Evolutionary conservation across 495 filamentous ascomycete genomes (phyloP), one percentile per base, ranked within the genome.

Genomic region (Penicillium maclennaniae): DNA sequence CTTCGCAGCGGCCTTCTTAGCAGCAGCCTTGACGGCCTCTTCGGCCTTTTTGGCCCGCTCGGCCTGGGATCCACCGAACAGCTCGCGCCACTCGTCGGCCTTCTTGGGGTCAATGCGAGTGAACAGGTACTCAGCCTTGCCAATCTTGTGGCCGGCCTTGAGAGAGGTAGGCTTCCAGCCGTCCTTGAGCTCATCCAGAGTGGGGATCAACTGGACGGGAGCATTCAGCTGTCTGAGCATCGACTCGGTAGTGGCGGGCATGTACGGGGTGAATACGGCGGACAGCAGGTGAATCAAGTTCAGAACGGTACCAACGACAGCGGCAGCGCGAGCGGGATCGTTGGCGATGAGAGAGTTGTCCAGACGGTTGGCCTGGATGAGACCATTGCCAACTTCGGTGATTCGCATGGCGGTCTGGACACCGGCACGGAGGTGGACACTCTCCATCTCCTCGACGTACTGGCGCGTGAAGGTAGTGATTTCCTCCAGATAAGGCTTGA

Each of bases 271-370:
- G 52, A 87, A 76, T 12, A 96, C 61, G 28, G 82, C 83, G 38
- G 89, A 85, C 37, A 95, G 77, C 39, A 97, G 85, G 67, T 90
- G 82, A 54, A 91, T 79, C 47, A 92, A 77, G 70, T 95, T 92
- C 51, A 96, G 74, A 4, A 88, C 88, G 36, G 88, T 79, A 51
- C 91, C 89, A 31, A 92, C 82, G 44, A 96, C 88, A 4, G 88
- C 85, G 8, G 79, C 82, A 55, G 87, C 87, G 37, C 81, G 81
- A 45, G 85, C 82, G 7, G 91, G 91, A 56, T 90, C 74, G 47
- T 83, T 83, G 28, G 82, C 80, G 44, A 91, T 83, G 50, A 83
- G 83, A 36, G 80, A 79, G 71, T 96, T 96, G 69, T 96, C 91
- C 14, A 96, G 78, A 31, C 85, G 81, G 66, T 91, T 85, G 60